phyloP scores from a whole-genome alignment of 2,329 filamentous ascomycete species.

The Scedosporium apiospermum region DNA sequence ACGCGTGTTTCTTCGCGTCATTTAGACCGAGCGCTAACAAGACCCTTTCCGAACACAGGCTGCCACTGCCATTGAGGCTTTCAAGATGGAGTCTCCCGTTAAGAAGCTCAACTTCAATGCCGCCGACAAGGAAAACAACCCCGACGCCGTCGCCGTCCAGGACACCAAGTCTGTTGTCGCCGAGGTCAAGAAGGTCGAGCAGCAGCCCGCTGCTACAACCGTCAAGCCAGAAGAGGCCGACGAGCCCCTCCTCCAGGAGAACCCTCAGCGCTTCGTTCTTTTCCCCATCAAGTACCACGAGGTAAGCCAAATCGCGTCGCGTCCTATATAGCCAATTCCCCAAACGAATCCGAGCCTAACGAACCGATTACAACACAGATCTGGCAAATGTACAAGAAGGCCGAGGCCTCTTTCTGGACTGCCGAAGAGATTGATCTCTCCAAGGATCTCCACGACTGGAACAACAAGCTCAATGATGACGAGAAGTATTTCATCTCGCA shows the following conservation, averaged over 20 bases:
- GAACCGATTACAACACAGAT: slow-evolving; percentile 47
- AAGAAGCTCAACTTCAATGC: slow-evolving; percentile 79
- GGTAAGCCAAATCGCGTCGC: slow-evolving; percentile 47
- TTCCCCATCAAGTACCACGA: slow-evolving; percentile 99
- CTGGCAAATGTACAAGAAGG: slow-evolving; percentile 99
- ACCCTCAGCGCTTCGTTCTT: slow-evolving; percentile 89
- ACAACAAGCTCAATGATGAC: slow-evolving; percentile 92
- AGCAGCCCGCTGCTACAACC: slow-evolving; percentile 31
- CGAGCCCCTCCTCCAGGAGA: slow-evolving; percentile 91
- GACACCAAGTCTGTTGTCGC: slow-evolving; percentile 41
- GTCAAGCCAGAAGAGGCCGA: slow-evolving; percentile 63
- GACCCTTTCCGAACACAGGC: slow-evolving; percentile 42
- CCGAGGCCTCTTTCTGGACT: slow-evolving; percentile 99
- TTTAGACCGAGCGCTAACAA: not conserved
- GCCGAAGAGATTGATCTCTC: slow-evolving; percentile 98
- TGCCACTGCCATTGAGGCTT: slow-evolving; percentile 73
- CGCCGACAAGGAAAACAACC: slow-evolving; percentile 70
- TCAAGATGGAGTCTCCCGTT: slow-evolving; percentile 87
- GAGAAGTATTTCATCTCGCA: slow-evolving; percentile 98
- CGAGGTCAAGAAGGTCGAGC: slow-evolving; percentile 34
- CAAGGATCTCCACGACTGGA: slow-evolving; percentile 99
- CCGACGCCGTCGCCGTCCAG: slow-evolving; percentile 32
- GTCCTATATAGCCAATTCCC: not conserved
- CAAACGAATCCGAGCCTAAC: not conserved
- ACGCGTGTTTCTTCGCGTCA: slow-evolving; percentile 2